These are phyloP conservation scores for Wallacemonas sp. DNA, from an alignment of 208 protist species.

Conservation along the genomic window DNA sequence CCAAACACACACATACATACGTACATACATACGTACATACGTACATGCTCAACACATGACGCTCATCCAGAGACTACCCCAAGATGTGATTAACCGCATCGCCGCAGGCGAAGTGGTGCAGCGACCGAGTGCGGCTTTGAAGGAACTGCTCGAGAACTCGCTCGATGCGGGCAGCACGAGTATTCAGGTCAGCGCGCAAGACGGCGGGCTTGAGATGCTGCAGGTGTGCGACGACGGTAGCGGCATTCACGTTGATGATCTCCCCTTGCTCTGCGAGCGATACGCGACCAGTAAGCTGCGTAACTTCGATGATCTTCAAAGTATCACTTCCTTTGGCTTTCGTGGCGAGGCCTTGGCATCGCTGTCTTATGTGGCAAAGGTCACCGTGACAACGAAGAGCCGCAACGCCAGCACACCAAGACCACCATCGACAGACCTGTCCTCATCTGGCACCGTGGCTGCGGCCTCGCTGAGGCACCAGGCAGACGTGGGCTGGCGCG, in stretches of 20 bases:
- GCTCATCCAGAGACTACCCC: constrained; percentile 89
- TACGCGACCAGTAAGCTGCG: constrained; percentile 96
- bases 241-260: constrained; percentile 95
- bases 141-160: constrained; percentile 98
- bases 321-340: constrained; percentile 91
- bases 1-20: not conserved
- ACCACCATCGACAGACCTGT: not conserved
- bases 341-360: constrained; percentile 91
- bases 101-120: constrained; percentile 99
- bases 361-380: constrained; percentile 81
- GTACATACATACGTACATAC: no score
- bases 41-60: no score
- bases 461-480: not conserved
- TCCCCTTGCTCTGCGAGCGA: constrained; percentile 97
- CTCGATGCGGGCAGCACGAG: constrained; percentile 94
- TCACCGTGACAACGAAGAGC: constrained; percentile 67
- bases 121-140: constrained; percentile 96
- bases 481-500: constrained; percentile 47
- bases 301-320: constrained; percentile 86
- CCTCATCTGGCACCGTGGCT: no score
- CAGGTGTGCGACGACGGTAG: constrained; percentile 98
- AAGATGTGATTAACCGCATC: constrained; percentile 96
- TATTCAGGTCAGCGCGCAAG: constrained; percentile 88
- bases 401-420: constrained; percentile 10
- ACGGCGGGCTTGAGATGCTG: constrained; percentile 96